Evolutionary conservation across 2,329 filamentous ascomycete genomes (phyloP), one percentile per base, ranked within the genome.

Genomic region (Chaetoscypha palmicola): DNA sequence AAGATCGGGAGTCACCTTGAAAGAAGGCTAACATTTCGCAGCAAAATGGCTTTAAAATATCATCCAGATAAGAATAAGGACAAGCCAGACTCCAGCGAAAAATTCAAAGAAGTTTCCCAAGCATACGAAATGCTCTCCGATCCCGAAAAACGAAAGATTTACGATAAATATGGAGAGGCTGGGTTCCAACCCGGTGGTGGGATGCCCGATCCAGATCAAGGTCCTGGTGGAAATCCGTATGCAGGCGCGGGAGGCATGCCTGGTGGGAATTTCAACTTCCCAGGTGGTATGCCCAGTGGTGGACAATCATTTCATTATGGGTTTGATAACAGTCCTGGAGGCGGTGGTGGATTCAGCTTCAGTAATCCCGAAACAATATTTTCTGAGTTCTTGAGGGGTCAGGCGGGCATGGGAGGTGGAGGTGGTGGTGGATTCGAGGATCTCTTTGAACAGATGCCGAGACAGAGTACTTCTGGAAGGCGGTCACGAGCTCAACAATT

Each of bases 21-120:
- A 5, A 22, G 38, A 30, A 46, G 41, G 30, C 53, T 58, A 49
- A 57, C 36, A 40, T 23, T 19, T 28, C 12, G 51, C 64, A 88
- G 85, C 51, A 95, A 95, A 74, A 77, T 82, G 44, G 91, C 91
- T 43, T 68, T 97, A 63, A 94, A 90, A 69, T 90, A 81, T 68
- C 92, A 98, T 62, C 92, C 92, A 5, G 92, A 98, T 73, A 98
- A 97, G 75, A 98, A 97, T 74, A 90, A 90, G 66, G 83, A 94
- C 68, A 89, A 91, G 58, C 81, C 89, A 22, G 70, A 79, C 41
- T 87, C 91, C 7, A 73, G 79, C 48, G 92, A 97, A 64, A 96
- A 91, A 68, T 98, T 98, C 75, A 98, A 98, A 70, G 92, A 97
- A 65, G 86, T 89, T 53, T 95, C 89, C 1, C 90, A 97, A 69